Conservation (phyloP, 2,329 filamentous ascomycete species). For the Amauroascus niger region DNA sequence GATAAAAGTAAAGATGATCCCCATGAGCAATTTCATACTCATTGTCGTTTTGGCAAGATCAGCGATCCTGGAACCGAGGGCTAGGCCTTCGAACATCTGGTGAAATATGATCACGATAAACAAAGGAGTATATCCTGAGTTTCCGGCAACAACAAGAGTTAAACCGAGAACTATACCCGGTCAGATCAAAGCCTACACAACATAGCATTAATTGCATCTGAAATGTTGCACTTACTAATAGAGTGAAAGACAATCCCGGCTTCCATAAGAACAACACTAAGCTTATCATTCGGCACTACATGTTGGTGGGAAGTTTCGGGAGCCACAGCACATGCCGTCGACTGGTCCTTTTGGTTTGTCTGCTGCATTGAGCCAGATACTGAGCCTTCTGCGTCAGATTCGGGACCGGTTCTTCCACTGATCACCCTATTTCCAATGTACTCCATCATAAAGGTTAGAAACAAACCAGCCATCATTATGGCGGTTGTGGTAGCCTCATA, state of each 20-base stretch:
- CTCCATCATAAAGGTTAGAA: conserved; percentile 63
- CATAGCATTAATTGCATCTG: not conserved
- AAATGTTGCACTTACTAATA: conserved; percentile 47
- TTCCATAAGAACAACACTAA: conserved; percentile 61
- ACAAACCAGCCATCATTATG: conserved; percentile 63
- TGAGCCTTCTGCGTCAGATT: conserved; percentile 22
- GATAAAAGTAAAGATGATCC: conserved; percentile 55
- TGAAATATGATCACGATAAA: conserved; percentile 63
- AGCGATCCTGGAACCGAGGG: conserved; percentile 38
- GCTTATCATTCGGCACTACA: conserved; percentile 31
- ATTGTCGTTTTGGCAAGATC: conserved; percentile 37
- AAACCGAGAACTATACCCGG: conserved; percentile 50
- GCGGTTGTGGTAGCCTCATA: conserved; percentile 63
- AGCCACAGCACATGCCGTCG: conserved; percentile 10
- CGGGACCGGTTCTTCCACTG: conserved; percentile 19
- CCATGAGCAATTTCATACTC: conserved; percentile 49
- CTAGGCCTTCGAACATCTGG: conserved; percentile 68
- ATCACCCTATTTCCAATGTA: conserved; percentile 55
- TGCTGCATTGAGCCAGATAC: conserved; percentile 18
- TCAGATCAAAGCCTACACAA: not conserved
- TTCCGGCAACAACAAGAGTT: conserved; percentile 47
- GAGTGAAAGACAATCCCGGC: conserved; percentile 68
- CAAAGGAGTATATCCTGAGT: conserved; percentile 44
- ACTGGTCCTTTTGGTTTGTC: conserved; percentile 19
- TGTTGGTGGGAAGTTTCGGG: conserved; percentile 21